Percentiles rank a stretch among this genome's conserved stretches.
Evolutionary conservation across 2,329 filamentous ascomycete genomes (phyloP).

Genomic region (Penicillium thymicola): DNA sequence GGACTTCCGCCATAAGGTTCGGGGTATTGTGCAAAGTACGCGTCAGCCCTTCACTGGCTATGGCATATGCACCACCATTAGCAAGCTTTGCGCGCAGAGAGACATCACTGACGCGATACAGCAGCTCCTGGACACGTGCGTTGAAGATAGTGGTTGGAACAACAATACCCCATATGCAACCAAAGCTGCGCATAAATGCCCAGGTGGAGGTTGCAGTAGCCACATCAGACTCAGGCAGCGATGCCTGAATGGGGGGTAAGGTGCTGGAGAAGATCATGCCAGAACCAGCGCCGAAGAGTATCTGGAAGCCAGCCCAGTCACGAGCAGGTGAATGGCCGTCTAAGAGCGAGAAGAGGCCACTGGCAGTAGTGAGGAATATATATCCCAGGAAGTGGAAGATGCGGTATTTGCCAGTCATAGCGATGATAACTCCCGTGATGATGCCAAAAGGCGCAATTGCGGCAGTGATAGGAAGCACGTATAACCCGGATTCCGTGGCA

Average conservation of each 20-base stretch:
- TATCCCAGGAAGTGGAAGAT: constrained; percentile 30
- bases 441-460: constrained; percentile 27
- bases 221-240: constrained; percentile 27
- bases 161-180: constrained; percentile 31
- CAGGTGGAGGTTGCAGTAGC: constrained; percentile 28
- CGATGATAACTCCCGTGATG: constrained; percentile 31
- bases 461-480: constrained; percentile 30
- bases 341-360: constrained; percentile 30
- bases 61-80: constrained; percentile 24
- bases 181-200: constrained; percentile 32
- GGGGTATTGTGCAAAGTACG: neutral
- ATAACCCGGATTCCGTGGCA: constrained; percentile 33
- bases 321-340: constrained; percentile 22
- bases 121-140: constrained; percentile 16
- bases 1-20: constrained; percentile 24
- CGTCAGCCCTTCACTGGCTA: constrained; percentile 12
- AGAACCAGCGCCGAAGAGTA: constrained; percentile 24
- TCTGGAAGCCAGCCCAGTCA: constrained; percentile 31
- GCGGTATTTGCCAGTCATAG: constrained; percentile 34
- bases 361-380: constrained; percentile 24
- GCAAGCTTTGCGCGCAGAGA: constrained; percentile 7
- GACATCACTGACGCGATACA: constrained; percentile 12
- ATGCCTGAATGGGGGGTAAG: constrained; percentile 31
- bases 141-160: constrained; percentile 35
- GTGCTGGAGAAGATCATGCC: constrained; percentile 28